Base-by-base conservation (phyloP, 2,329 filamentous ascomycete species). In the Fusarium graminum region DNA sequence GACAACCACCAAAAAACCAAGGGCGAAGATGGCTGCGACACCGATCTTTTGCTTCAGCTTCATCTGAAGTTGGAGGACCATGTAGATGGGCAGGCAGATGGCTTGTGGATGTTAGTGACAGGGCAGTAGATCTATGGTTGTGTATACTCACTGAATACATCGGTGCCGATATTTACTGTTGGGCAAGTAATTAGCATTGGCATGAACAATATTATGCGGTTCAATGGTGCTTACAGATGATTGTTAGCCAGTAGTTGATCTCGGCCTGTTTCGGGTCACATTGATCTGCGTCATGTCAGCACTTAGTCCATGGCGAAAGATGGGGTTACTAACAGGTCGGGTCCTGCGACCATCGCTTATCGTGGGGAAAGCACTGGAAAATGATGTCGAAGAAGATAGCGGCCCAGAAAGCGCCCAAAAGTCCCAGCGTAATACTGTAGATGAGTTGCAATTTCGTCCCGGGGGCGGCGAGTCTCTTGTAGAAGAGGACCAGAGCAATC, bases 401-500 rank as follows among this genome's bases (percentile, higher is more conserved):
- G 1, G 73, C 60, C 68, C 72, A 80, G 0, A 74, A 75, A 2
- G 69, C 65, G 0, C 51, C 67, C 29, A 80, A 49, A 4, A 76
- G 61, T 3, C 70, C 75, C 2, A 80, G 69, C 0, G 76, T 68
- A 26, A 76, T 45, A 32, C 79, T 80, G 69, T 80, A 80, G 1
- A 80, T 63, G 7, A 69, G 68, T 49, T 80, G 75, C 2, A 80
- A 54, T 11, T 63, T 74, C 1, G 78, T 76, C 26, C 77, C 75
- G 2, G 72, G 75, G 1, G 72, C 75, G 4, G 79, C 76, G 17
- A 80, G 74, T 34, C 72, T 74, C 36, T 80, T 80, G 71, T 80
- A 80, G 54, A 80, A 80, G 2, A 80, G 41, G 9, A 80, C 78
- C 6, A 80, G 68, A 6, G 78, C 78, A 7, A 79, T 69, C 45